These are phyloP conservation scores for Sabuloglossum arenarium DNA, from an alignment of 495 filamentous ascomycete species.

Conservation along the genomic window DNA sequence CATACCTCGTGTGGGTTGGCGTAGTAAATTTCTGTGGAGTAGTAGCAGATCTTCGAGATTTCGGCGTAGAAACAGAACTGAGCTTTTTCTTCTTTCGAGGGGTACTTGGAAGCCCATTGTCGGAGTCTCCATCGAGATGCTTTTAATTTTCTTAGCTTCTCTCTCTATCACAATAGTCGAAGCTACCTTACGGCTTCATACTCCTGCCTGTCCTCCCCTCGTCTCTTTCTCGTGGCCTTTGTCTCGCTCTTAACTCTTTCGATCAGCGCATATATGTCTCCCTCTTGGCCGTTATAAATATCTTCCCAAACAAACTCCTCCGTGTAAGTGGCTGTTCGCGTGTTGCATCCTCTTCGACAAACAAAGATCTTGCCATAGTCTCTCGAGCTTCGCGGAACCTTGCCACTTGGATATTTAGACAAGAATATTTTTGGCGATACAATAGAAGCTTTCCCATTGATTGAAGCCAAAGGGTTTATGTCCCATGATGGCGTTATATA, in stretches of 20 bases:
- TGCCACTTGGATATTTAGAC: constrained; percentile 51
- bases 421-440: constrained; percentile 49
- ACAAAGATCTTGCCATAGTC: constrained; percentile 80
- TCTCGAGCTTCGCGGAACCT: constrained; percentile 45
- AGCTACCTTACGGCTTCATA: neutral
- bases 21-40: constrained; percentile 38
- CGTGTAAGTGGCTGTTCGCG: constrained; percentile 73
- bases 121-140: constrained; percentile 21
- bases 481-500: constrained; percentile 80
- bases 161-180: constrained; percentile 13
- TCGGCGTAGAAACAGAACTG: constrained; percentile 28
- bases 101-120: constrained; percentile 28
- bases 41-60: constrained; percentile 25
- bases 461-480: constrained; percentile 63
- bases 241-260: constrained; percentile 46
- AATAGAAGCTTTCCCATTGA: constrained; percentile 70
- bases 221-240: constrained; percentile 43
- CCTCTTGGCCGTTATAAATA: constrained; percentile 39
- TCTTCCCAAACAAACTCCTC: constrained; percentile 87
- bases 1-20: constrained; percentile 46
- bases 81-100: constrained; percentile 36
- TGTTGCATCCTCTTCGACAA: constrained; percentile 75
- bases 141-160: constrained; percentile 24
- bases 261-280: constrained; percentile 39
- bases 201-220: constrained; percentile 4